These are phyloP conservation scores for Centrapalus pauciflorus DNA, from an alignment of 129 eudicot species.

Conservation along the genomic window DNA sequence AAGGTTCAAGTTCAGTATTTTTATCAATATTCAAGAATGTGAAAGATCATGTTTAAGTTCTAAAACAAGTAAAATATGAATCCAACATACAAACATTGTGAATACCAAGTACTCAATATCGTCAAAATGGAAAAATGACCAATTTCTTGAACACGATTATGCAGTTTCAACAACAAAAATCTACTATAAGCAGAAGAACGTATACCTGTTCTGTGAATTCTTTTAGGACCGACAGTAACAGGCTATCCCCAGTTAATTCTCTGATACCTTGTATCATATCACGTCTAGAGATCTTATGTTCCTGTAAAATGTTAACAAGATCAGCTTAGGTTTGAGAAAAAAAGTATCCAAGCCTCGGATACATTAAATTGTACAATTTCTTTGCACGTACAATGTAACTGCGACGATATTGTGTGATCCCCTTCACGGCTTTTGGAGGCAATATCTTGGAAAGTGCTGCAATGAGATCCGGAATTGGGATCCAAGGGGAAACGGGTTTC, in stretches of 20 bases:
- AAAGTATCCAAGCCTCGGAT: not conserved
- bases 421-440: conserved; percentile 36
- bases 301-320: conserved; percentile 25
- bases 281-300: conserved; percentile 45
- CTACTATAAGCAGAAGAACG: not conserved
- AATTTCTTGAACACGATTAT: not conserved
- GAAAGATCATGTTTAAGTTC: not conserved
- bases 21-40: not conserved
- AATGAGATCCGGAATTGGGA: conserved; percentile 64
- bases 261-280: conserved; percentile 46
- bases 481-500: conserved; percentile 70
- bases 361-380: not conserved
- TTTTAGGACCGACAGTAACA: conserved; percentile 41
- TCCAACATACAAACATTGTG: no score
- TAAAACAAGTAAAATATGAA: not conserved
- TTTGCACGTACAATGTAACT: conserved; percentile 40
- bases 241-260: conserved; percentile 46
- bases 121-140: not conserved
- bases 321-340: not conserved
- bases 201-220: conserved; percentile 36
- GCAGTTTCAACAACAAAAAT: not conserved
- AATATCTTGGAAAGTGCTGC: conserved; percentile 51
- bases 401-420: conserved; percentile 42
- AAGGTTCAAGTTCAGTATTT: not conserved
- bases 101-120: no score